These are phyloP conservation scores for Coniochaeta sp. DNA, from an alignment of 2,329 filamentous ascomycete species.

Conservation along the genomic window DNA sequence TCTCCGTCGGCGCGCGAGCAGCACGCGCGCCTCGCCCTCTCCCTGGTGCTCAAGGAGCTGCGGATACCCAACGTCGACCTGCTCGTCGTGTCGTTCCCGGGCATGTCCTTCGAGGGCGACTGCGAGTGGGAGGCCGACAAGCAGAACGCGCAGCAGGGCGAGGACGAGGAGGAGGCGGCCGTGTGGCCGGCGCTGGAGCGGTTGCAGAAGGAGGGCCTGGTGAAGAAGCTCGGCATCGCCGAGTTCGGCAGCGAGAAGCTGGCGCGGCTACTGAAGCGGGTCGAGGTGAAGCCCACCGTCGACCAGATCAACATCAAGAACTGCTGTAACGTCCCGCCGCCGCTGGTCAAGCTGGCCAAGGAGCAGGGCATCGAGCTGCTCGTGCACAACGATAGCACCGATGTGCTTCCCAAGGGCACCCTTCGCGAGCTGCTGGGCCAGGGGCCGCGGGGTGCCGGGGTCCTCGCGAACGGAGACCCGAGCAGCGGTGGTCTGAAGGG, in stretches of 20 bases:
- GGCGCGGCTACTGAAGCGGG: constrained; percentile 64
- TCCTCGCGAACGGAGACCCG: constrained; percentile 51
- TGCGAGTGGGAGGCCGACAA: constrained; percentile 72
- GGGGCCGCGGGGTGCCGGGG: constrained; percentile 63
- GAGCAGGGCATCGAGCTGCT: constrained; percentile 76
- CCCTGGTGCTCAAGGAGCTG: constrained; percentile 73
- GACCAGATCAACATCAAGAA: constrained; percentile 95
- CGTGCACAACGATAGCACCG: constrained; percentile 89
- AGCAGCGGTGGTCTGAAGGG: constrained; percentile 57
- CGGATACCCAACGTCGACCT: constrained; percentile 72
- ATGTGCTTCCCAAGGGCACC: constrained; percentile 82
- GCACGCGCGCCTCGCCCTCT: constrained; percentile 72
- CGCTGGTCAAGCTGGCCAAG: constrained; percentile 78
- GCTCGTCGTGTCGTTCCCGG: constrained; percentile 87
- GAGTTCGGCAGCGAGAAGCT: constrained; percentile 88
- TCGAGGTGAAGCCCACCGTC: constrained; percentile 68
- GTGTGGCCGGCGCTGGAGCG: constrained; percentile 69
- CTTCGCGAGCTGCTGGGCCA: constrained; percentile 75
- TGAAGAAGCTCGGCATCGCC: constrained; percentile 72
- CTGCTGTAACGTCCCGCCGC: constrained; percentile 91
- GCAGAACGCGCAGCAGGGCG: constrained; percentile 52
- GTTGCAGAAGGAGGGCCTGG: constrained; percentile 63
- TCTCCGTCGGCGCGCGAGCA: constrained; percentile 52
- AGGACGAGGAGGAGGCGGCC: constrained; percentile 59
- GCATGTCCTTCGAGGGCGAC: constrained; percentile 87